Conservation (phyloP, 768 basidiomycete genomes). For the Paxillus ammoniavirescens region DNA sequence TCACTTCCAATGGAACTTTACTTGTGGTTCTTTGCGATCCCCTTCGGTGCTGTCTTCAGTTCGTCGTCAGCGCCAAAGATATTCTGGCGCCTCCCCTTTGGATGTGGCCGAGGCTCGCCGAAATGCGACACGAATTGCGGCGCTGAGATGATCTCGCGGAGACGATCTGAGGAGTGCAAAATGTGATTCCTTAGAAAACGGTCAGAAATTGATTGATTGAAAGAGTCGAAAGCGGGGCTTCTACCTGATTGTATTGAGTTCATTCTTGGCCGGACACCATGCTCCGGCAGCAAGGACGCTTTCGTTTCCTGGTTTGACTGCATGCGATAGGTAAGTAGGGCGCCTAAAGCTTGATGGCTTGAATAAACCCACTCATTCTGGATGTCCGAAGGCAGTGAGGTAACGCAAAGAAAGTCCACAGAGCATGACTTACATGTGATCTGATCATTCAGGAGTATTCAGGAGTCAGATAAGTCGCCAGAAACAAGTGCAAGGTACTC, state of each 20-base stretch:
- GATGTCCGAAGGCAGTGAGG: neutral
- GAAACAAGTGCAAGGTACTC: conserved; percentile 29
- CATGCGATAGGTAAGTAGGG: conserved; percentile 6
- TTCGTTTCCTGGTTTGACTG: conserved; percentile 65
- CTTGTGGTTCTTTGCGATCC: conserved; percentile 80
- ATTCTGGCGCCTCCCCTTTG: conserved; percentile 62
- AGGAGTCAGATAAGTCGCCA: conserved; percentile 2
- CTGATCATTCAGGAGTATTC: conserved; percentile 15
- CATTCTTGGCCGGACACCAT: conserved; percentile 78
- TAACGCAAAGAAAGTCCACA: neutral
- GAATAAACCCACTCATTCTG: conserved; percentile 20
- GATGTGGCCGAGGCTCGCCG: conserved; percentile 62
- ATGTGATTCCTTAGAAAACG: conserved; percentile 54
- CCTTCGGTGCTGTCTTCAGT: conserved; percentile 90
- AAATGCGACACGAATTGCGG: conserved; percentile 76
- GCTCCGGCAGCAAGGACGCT: conserved; percentile 77
- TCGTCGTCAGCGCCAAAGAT: conserved; percentile 89
- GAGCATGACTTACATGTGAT: conserved; percentile 17
- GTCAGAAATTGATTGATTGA: neutral
- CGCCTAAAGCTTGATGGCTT: neutral
- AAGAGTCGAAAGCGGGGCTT: conserved; percentile 1
- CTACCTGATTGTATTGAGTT: conserved; percentile 74
- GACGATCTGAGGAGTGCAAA: conserved; percentile 52
- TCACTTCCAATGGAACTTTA: conserved; percentile 28
- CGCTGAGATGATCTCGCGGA: conserved; percentile 65